These are phyloP conservation scores for Blastobotrys malaysiensis DNA, from an alignment of 1,139 yeast species.

Conservation along the genomic window DNA sequence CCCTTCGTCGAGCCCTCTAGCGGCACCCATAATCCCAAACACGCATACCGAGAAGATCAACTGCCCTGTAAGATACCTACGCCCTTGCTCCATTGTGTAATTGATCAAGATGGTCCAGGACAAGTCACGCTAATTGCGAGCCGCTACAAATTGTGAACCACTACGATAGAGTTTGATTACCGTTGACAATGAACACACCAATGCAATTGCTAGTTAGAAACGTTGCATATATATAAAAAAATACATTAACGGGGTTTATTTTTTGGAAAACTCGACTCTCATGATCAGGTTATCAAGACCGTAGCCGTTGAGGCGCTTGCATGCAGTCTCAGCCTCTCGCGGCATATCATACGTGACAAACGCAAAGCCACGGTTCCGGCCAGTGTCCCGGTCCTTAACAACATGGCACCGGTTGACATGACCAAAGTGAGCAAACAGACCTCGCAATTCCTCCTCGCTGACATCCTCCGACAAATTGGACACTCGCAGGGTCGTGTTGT, in stretches of 20 bases:
- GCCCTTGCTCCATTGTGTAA: neutral
- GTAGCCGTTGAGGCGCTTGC: constrained; percentile 76
- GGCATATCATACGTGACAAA: constrained; percentile 78
- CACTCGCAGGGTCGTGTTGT: constrained; percentile 80
- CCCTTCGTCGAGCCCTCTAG: constrained; percentile 62
- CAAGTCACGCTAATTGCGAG: too few relatives aligned
- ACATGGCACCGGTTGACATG: constrained; percentile 70
- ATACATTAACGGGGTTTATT: constrained; percentile 9
- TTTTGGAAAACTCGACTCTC: constrained; percentile 37
- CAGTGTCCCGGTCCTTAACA: constrained; percentile 89
- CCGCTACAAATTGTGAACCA: too few relatives aligned
- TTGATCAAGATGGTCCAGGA: too few relatives aligned
- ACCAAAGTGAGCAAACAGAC: constrained; percentile 65
- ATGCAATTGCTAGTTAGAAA: too few relatives aligned
- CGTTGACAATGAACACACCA: too few relatives aligned
- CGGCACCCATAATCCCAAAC: constrained; percentile 55
- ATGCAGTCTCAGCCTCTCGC: constrained; percentile 68
- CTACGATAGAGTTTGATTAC: neutral
- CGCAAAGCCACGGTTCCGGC: constrained; percentile 95
- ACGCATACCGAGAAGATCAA: constrained; percentile 45
- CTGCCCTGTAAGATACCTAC: neutral
- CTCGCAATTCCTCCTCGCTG: constrained; percentile 75
- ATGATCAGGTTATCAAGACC: constrained; percentile 91
- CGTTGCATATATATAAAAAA: neutral
- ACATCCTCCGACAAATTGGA: constrained; percentile 87